Conservation (phyloP, 257 asterid genomes). For the Solanum okadae region DNA sequence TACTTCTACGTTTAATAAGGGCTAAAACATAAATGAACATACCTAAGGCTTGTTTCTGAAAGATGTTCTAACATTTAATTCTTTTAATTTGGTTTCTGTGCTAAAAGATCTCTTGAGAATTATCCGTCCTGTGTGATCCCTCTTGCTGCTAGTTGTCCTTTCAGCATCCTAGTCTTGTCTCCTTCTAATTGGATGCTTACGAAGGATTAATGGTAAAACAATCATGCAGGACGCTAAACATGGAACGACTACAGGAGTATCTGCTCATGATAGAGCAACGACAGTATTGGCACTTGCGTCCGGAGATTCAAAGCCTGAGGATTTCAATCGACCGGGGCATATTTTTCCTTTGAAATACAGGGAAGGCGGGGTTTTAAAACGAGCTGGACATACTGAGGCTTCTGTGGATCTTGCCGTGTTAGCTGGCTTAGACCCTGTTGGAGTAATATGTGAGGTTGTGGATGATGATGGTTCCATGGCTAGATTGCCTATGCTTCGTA, state of each 20-base stretch:
- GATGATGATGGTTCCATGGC: conserved; percentile 99
- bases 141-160: neutral
- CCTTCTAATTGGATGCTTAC: neutral
- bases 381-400: conserved; percentile 99
- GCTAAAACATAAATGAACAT: neutral
- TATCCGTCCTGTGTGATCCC: neutral
- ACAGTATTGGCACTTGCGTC: conserved; percentile 81
- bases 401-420: conserved; percentile 81
- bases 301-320: conserved; percentile 74
- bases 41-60: neutral
- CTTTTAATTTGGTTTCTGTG: neutral
- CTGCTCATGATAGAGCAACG: conserved; percentile 91
- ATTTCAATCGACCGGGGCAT: conserved; percentile 97
- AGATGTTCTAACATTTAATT: neutral
- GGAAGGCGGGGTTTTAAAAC: conserved; percentile 89
- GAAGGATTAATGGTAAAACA: neutral
- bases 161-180: neutral
- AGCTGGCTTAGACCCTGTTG: conserved; percentile 83
- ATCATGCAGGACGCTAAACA: conserved; percentile 76
- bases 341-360: conserved; percentile 90
- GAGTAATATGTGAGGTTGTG: conserved; percentile 86
- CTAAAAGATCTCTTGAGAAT: neutral
- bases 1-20: neutral
- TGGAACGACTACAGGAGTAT: conserved; percentile 94
- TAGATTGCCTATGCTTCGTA: conserved; percentile 68